phyloP scores from a whole-genome alignment of 192 early-diverging fungal genomes.

The Umbelopsis sp. region DNA sequence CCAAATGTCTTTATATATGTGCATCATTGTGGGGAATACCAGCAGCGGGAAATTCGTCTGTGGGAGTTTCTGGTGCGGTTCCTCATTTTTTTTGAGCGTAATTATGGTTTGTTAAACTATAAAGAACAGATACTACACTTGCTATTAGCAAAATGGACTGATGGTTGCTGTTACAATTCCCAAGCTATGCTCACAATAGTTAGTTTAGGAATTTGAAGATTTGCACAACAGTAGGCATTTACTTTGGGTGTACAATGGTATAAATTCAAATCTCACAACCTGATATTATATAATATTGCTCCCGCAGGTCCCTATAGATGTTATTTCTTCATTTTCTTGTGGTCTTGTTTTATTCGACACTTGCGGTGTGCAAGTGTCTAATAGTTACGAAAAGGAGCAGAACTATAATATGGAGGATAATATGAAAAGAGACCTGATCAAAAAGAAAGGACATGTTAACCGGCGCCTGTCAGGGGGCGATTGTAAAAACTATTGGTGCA shows the following conservation, averaged over 20 bases:
- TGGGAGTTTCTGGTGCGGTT: slow-evolving; percentile 5
- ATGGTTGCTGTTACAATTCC: slow-evolving; percentile 44
- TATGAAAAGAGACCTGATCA: not conserved
- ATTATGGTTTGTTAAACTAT: slow-evolving; percentile 66
- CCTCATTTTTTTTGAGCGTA: no score
- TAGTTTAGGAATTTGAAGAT: not conserved
- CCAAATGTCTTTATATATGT: slow-evolving; percentile 16
- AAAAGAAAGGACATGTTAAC: not conserved
- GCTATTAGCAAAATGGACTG: slow-evolving; percentile 83
- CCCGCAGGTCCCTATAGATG: not conserved
- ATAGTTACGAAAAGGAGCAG: not conserved
- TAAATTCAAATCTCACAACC: slow-evolving; percentile 9
- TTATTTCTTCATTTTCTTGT: not conserved
- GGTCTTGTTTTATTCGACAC: not conserved
- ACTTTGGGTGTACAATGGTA: slow-evolving; percentile 6
- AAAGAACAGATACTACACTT: slow-evolving; percentile 91
- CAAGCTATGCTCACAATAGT: slow-evolving; percentile 17
- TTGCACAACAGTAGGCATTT: slow-evolving; percentile 18
- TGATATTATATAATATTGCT: not conserved
- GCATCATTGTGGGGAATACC: slow-evolving; percentile 17
- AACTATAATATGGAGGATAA: not conserved
- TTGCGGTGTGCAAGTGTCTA: not conserved
- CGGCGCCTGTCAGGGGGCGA: not conserved
- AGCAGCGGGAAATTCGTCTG: slow-evolving; percentile 5
- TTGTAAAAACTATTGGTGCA: not conserved